Conservation (phyloP, 139 green algal species). For the Chloropicon primus region DNA sequence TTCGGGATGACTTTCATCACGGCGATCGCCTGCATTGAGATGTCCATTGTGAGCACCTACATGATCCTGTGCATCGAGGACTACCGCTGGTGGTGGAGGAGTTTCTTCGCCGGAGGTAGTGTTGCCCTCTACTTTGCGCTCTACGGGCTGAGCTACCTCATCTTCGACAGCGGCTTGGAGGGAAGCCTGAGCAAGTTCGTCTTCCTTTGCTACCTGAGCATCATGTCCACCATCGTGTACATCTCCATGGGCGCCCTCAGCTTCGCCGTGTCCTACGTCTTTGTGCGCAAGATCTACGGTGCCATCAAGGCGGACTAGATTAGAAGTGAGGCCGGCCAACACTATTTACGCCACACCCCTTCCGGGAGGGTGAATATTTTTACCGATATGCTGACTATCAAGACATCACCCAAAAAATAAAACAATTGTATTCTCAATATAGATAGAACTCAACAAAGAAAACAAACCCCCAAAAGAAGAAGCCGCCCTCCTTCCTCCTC, state of each 20-base stretch:
- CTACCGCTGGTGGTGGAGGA: slow-evolving; percentile 79
- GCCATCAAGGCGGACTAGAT: slow-evolving; percentile 43
- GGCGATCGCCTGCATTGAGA: slow-evolving; percentile 69
- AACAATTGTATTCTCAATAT: no score
- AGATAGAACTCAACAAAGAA: no score
- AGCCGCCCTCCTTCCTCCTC: no score
- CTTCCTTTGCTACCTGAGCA: slow-evolving; percentile 73
- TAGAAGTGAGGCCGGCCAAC: no score
- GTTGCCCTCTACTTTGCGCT: slow-evolving; percentile 48
- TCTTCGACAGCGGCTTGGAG: slow-evolving; percentile 41
- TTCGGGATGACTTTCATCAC: slow-evolving; percentile 72
- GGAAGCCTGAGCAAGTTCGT: slow-evolving; percentile 63
- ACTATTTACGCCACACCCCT: no score
- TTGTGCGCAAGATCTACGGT: slow-evolving; percentile 39
- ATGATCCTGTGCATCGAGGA: slow-evolving; percentile 85
- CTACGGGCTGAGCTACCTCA: slow-evolving; percentile 34
- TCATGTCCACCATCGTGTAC: slow-evolving; percentile 61
- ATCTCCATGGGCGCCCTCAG: slow-evolving; percentile 66
- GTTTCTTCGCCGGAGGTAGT: slow-evolving; percentile 65
- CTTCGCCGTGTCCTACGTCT: slow-evolving; percentile 48
- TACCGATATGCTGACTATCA: no score
- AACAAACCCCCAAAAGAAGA: no score
- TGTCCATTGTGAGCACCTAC: slow-evolving; percentile 49
- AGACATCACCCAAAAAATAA: no score
- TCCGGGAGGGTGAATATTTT: no score